Conservation (phyloP, 1,284 basidiomycete genomes). For the Tremellales sp. region DNA sequence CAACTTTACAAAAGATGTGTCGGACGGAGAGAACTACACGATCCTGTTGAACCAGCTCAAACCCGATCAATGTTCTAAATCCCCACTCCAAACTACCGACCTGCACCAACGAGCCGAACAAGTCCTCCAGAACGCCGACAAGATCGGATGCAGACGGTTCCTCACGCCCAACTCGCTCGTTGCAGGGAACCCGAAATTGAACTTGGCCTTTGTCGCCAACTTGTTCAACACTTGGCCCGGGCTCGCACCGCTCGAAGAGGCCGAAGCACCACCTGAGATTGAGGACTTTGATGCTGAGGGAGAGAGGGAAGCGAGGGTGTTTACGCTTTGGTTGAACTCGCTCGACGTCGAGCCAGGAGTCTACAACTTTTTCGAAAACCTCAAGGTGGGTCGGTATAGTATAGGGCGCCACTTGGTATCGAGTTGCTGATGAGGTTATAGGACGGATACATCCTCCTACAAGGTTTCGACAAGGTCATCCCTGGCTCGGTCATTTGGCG, state of each 20-base stretch:
- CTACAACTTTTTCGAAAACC: slow-evolving; percentile 93
- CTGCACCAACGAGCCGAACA: slow-evolving; percentile 80
- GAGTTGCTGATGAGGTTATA: slow-evolving; percentile 13
- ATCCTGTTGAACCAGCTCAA: slow-evolving; percentile 92
- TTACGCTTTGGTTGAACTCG: slow-evolving; percentile 96
- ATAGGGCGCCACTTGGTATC: background rate
- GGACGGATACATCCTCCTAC: slow-evolving; percentile 82
- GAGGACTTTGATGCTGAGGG: slow-evolving; percentile 99
- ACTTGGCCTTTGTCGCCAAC: slow-evolving; percentile 97
- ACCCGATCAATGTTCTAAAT: slow-evolving; percentile 86
- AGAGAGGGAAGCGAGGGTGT: slow-evolving; percentile 94
- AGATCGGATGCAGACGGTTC: slow-evolving; percentile 93
- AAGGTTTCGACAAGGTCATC: slow-evolving; percentile 93
- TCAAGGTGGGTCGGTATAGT: slow-evolving; percentile 57
- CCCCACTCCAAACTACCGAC: slow-evolving; percentile 82
- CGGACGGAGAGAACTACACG: slow-evolving; percentile 96
- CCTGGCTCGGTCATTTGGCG: slow-evolving; percentile 93
- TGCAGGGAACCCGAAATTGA: slow-evolving; percentile 93
- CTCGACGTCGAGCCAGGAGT: slow-evolving; percentile 93
- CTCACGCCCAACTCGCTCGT: slow-evolving; percentile 87
- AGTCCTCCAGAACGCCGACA: slow-evolving; percentile 87
- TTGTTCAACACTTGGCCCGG: slow-evolving; percentile 98
- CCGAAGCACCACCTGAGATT: slow-evolving; percentile 65
- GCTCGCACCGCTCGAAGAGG: slow-evolving; percentile 85
- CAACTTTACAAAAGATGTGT: slow-evolving; percentile 94